Conservation (phyloP, 2,329 filamentous ascomycete genomes). For the Colletotrichum costaricense region DNA sequence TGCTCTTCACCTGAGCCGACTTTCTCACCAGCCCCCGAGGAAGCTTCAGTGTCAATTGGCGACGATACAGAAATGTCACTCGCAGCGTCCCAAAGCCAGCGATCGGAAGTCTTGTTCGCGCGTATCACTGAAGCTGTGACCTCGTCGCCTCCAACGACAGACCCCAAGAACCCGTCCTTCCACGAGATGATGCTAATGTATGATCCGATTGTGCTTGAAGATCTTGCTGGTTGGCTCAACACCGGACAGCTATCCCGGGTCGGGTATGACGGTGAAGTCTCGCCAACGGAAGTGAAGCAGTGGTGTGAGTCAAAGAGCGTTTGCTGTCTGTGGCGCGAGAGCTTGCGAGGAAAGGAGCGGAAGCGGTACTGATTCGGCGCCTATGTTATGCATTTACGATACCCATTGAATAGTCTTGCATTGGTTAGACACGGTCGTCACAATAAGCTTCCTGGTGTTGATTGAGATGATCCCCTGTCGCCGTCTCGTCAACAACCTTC, state of each 20-base stretch:
- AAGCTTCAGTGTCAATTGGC: conserved; percentile 56
- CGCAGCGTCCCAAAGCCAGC: conserved; percentile 48
- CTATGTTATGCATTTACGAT: conserved; percentile 1
- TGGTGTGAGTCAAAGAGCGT: conserved; percentile 93
- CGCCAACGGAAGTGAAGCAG: conserved; percentile 76
- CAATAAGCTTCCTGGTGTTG: not conserved
- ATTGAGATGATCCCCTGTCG: not conserved
- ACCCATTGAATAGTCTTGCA: conserved; percentile 17
- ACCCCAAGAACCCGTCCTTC: conserved; percentile 74
- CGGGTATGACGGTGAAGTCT: conserved; percentile 74
- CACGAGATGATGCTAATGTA: conserved; percentile 95
- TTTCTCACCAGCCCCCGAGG: conserved; percentile 55
- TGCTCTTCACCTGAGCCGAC: conserved; percentile 48
- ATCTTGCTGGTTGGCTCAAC: conserved; percentile 87
- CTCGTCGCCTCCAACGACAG: conserved; percentile 59
- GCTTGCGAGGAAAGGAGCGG: conserved; percentile 61
- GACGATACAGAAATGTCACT: conserved; percentile 60
- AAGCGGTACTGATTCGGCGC: conserved; percentile 52
- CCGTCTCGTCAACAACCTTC: not conserved
- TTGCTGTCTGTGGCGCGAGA: conserved; percentile 81
- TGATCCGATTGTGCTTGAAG: conserved; percentile 89
- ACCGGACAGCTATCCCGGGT: conserved; percentile 71
- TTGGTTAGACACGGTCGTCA: not conserved
- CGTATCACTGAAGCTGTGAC: conserved; percentile 67
- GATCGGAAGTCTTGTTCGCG: conserved; percentile 57